Conservation (phyloP, 805 yeast species). For the Komagataella pseudopastoris region DNA sequence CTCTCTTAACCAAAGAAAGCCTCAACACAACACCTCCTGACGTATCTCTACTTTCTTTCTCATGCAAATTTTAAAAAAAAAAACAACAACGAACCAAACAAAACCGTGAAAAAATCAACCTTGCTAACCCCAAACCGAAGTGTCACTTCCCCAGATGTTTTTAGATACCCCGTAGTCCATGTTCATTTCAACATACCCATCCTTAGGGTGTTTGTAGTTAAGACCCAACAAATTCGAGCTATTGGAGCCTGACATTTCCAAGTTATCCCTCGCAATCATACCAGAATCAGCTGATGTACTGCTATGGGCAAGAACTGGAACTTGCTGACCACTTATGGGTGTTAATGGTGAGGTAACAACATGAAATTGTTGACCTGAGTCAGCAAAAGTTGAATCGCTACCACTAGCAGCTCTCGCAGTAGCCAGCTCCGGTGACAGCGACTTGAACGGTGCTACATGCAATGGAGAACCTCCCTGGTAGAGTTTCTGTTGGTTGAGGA, state of each 20-base stretch:
- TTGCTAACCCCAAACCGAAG: constrained; percentile 12
- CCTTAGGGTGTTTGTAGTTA: background rate
- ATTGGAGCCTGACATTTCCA: background rate
- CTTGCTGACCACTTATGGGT: background rate
- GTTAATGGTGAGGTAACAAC: background rate
- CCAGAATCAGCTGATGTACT: background rate
- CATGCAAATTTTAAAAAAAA: constrained; percentile 1
- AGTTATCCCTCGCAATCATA: background rate
- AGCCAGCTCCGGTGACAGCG: background rate
- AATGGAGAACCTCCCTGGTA: background rate
- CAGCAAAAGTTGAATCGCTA: background rate
- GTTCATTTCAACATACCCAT: background rate
- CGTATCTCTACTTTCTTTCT: background rate
- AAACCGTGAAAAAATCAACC: background rate
- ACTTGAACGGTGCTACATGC: background rate
- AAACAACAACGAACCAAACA: background rate
- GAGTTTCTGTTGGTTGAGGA: background rate
- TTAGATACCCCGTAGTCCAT: constrained; percentile 2
- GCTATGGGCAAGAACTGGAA: background rate
- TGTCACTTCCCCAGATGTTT: constrained; percentile 12
- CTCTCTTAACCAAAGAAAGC: background rate
- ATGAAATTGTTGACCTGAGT: background rate
- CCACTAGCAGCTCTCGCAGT: background rate
- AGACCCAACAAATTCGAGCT: background rate
- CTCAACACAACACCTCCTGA: background rate